These are phyloP conservation scores for Colletotrichum sp. DNA, from an alignment of 2,329 filamentous ascomycete species.

Conservation along the genomic window DNA sequence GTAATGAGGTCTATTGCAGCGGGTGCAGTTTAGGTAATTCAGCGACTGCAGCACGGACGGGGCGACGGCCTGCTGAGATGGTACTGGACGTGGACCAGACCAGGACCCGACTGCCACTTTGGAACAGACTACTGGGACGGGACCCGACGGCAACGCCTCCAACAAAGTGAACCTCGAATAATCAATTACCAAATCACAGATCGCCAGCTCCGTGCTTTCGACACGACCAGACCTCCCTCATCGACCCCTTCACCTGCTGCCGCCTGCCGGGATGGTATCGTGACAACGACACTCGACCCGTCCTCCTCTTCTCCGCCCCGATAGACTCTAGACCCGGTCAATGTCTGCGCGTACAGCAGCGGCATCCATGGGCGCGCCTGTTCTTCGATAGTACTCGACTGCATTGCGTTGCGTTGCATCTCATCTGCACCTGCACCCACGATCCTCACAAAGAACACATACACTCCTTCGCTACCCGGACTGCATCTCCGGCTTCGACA, in stretches of 20 bases:
- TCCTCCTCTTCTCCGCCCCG: neutral
- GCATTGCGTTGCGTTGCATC: neutral
- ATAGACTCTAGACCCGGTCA: neutral
- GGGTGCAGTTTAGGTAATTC: neutral
- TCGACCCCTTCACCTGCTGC: neutral
- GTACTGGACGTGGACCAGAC: neutral
- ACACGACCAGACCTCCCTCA: neutral
- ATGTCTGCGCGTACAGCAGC: slow-evolving; percentile 10
- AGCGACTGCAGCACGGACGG: neutral
- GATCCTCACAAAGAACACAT: neutral
- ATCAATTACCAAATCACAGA: neutral
- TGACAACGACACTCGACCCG: neutral
- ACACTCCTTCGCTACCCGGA: neutral
- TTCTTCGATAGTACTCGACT: slow-evolving; percentile 15
- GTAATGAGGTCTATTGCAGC: neutral
- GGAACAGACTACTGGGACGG: neutral
- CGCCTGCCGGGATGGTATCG: neutral
- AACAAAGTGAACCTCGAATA: neutral
- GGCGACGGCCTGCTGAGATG: neutral
- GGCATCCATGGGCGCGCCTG: slow-evolving; percentile 16
- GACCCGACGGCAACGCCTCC: neutral
- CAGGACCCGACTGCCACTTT: neutral
- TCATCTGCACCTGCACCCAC: neutral
- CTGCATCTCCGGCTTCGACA: neutral
- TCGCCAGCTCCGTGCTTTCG: neutral